Evolutionary conservation across 768 basidiomycete species (phyloP).

Genomic region (Leccinum obscurum): DNA sequence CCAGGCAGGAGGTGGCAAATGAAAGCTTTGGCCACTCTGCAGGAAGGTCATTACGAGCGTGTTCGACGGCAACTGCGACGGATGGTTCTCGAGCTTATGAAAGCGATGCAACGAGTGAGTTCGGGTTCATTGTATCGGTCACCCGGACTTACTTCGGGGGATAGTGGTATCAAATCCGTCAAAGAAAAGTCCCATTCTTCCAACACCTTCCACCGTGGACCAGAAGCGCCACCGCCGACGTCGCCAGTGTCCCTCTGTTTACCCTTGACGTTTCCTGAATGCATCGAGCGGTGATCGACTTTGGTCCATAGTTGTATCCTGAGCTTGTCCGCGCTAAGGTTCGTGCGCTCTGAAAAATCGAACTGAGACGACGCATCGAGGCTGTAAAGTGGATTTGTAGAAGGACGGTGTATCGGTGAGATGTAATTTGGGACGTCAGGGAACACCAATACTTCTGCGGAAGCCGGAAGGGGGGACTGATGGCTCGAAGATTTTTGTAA

Average conservation of each 20-base stretch:
- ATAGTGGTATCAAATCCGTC: slow-evolving; percentile 53
- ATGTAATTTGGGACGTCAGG: slow-evolving; percentile 60
- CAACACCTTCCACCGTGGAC: slow-evolving; percentile 58
- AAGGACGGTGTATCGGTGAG: slow-evolving; percentile 77
- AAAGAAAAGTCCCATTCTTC: slow-evolving; percentile 69
- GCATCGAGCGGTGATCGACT: slow-evolving; percentile 21
- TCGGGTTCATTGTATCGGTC: slow-evolving; percentile 6
- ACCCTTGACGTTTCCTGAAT: slow-evolving; percentile 36
- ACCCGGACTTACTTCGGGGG: slow-evolving; percentile 55
- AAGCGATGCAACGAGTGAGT: slow-evolving; percentile 11
- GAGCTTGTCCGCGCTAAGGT: slow-evolving; percentile 52
- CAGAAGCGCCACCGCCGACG: slow-evolving; percentile 2
- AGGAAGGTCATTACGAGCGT: slow-evolving; percentile 67
- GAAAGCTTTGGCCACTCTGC: slow-evolving; percentile 61
- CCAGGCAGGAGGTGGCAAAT: slow-evolving; percentile 44
- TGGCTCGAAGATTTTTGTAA: slow-evolving; percentile 27
- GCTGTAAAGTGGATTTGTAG: slow-evolving; percentile 77
- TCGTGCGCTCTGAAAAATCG: slow-evolving; percentile 56
- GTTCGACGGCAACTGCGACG: slow-evolving; percentile 64
- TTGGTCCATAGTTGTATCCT: slow-evolving; percentile 63
- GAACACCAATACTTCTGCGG: slow-evolving; percentile 13
- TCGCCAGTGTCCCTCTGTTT: slow-evolving; percentile 44
- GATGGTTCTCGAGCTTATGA: slow-evolving; percentile 38
- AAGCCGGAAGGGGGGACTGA: slow-evolving; percentile 23
- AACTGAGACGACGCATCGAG: slow-evolving; percentile 51